Evolutionary conservation across 73 alveolate species (phyloP).

Genomic region (Breviolum minutum): DNA sequence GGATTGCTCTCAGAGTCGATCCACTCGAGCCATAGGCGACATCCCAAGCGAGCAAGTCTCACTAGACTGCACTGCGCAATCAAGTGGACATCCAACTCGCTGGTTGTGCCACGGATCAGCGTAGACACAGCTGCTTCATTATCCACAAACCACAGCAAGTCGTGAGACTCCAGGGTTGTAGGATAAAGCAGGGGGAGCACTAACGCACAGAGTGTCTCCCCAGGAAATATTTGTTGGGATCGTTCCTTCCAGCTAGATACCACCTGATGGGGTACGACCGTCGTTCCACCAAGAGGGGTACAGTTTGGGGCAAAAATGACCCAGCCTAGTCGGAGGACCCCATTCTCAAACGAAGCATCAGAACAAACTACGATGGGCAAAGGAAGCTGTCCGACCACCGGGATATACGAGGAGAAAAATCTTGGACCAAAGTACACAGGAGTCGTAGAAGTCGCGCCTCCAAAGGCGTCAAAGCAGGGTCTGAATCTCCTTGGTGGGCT

Average conservation of each 20-base stretch:
- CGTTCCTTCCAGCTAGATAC: neutral
- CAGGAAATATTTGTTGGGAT: conserved; percentile 1
- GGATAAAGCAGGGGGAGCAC: neutral
- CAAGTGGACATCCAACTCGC: neutral
- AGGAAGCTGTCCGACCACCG: neutral
- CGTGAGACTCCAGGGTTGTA: neutral
- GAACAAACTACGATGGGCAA: neutral
- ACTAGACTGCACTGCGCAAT: neutral
- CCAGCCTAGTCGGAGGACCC: conserved; percentile 37
- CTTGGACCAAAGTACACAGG: neutral
- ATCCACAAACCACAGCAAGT: conserved; percentile 17
- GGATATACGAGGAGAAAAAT: neutral
- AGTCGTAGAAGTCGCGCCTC: neutral
- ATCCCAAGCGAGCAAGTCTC: neutral
- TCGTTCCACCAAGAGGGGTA: neutral
- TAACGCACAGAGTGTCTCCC: conserved; percentile 5
- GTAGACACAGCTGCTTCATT: neutral
- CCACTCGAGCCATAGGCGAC: neutral
- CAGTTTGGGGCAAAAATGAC: neutral
- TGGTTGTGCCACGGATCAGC: neutral
- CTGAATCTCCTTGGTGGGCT: neutral
- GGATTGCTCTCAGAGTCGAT: neutral
- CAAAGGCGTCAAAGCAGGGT: neutral
- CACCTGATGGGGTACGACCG: neutral
- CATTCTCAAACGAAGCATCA: conserved; percentile 33